Percentiles rank a stretch among this genome's conserved stretches.
phyloP scores from a whole-genome alignment of 148 eudicot genomes.

The Vaccinium darrowii region DNA sequence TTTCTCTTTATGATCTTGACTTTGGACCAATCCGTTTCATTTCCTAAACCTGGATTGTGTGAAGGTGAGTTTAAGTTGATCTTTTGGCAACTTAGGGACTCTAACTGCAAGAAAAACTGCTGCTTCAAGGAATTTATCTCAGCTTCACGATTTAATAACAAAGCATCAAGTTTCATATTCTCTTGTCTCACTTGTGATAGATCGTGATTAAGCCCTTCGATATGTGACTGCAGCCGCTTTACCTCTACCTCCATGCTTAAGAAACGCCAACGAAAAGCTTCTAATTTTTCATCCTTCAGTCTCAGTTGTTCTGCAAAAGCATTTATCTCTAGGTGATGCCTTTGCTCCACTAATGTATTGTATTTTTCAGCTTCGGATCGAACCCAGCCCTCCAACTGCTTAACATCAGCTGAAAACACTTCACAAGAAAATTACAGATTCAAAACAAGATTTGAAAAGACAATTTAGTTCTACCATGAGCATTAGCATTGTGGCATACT shows the following conservation, averaged over 20 bases:
- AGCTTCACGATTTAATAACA: slow-evolving; percentile 54
- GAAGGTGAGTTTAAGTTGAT: slow-evolving; percentile 28
- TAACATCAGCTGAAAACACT: slow-evolving; percentile 41
- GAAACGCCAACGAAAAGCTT: slow-evolving; percentile 64
- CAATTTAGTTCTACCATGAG: neutral
- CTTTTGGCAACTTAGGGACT: slow-evolving; percentile 32
- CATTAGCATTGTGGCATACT: neutral
- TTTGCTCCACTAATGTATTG: slow-evolving; percentile 46
- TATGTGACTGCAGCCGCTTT: slow-evolving; percentile 52
- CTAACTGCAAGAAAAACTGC: slow-evolving; percentile 35
- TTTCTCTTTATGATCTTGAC: slow-evolving; percentile 55
- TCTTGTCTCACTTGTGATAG: slow-evolving; percentile 58
- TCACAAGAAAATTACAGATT: slow-evolving; percentile 15
- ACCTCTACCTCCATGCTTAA: slow-evolving; percentile 65
- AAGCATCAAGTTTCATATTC: slow-evolving; percentile 49
- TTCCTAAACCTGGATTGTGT: slow-evolving; percentile 26
- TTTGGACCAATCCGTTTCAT: slow-evolving; percentile 59
- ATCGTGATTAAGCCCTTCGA: slow-evolving; percentile 62
- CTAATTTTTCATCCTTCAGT: slow-evolving; percentile 73
- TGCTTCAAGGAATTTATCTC: slow-evolving; percentile 62
- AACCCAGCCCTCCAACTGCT: slow-evolving; percentile 60
- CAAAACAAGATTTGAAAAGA: neutral
- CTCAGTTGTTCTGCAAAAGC: slow-evolving; percentile 72
- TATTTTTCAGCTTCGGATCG: slow-evolving; percentile 58
- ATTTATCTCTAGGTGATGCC: slow-evolving; percentile 66